Conservation (phyloP, 768 basidiomycete genomes). For the Tylopilus plumbeoviolaceoides region DNA sequence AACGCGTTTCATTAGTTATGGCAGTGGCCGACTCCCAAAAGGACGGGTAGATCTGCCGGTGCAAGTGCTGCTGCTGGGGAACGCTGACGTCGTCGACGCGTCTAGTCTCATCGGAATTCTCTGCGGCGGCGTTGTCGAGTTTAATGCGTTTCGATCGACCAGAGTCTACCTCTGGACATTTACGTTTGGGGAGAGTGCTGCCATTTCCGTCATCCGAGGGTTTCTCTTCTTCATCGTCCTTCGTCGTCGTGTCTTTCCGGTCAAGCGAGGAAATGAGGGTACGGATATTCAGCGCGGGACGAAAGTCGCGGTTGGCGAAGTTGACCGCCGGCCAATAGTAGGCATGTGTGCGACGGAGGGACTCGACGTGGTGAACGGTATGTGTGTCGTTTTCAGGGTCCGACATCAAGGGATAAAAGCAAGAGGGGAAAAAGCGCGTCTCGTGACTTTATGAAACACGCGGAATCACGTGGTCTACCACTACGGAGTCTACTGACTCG, state of each 20-base stretch:
- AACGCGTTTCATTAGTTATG: constrained; percentile 1
- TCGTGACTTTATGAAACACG: not conserved
- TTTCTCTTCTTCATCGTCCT: not conserved
- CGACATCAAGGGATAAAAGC: not conserved
- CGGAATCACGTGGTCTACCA: constrained; percentile 9
- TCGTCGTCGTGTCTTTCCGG: not conserved
- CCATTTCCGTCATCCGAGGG: not conserved
- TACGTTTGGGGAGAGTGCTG: constrained; percentile 17
- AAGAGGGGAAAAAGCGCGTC: constrained; percentile 4
- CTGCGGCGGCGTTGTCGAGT: not conserved
- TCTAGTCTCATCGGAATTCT: not conserved
- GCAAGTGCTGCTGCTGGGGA: too few relatives aligned
- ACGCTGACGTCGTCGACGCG: constrained; percentile 2
- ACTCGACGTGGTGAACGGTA: constrained; percentile 27
- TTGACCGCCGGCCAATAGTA: constrained; percentile 24
- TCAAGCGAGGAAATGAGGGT: constrained; percentile 22
- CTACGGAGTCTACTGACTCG: constrained; percentile 7
- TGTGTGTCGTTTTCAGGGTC: constrained; percentile 3
- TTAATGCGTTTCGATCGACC: constrained; percentile 14
- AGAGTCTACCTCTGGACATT: not conserved
- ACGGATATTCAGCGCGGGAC: constrained; percentile 30
- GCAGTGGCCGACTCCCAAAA: constrained; percentile 17
- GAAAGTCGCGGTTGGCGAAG: constrained; percentile 13
- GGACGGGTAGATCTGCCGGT: constrained; percentile 24
- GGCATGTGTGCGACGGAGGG: constrained; percentile 19